These are phyloP conservation scores for Euclidium syriacum DNA, from an alignment of 345 rosid species.

Conservation along the genomic window DNA sequence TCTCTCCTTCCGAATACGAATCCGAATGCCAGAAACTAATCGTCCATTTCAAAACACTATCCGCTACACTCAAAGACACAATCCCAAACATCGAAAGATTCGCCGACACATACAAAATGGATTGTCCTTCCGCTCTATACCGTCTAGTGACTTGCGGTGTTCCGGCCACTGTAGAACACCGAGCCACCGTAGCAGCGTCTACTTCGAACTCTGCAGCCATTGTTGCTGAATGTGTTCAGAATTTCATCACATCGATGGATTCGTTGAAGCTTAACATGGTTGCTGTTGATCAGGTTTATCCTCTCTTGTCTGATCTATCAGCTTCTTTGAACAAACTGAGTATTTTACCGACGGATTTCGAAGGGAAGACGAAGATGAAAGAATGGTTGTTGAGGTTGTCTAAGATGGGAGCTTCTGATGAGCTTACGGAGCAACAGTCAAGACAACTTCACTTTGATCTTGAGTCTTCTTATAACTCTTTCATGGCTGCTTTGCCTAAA, in stretches of 20 bases:
- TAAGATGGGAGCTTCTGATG: conserved; percentile 96
- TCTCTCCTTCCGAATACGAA: conserved; percentile 71
- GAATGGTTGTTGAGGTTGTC: conserved; percentile 80
- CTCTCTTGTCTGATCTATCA: conserved; percentile 67
- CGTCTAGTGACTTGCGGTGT: conserved; percentile 84
- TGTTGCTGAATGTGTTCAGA: conserved; percentile 89
- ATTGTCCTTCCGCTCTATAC: conserved; percentile 87
- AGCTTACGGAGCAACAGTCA: conserved; percentile 85
- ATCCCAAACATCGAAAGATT: conserved; percentile 80
- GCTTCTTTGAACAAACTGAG: conserved; percentile 67
- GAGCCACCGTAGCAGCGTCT: conserved; percentile 53
- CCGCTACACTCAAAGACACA: conserved; percentile 67
- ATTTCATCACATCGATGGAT: conserved; percentile 91
- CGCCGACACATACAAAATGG: conserved; percentile 91
- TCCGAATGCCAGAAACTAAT: conserved; percentile 82
- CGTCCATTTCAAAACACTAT: conserved; percentile 79
- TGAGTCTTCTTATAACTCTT: conserved; percentile 86
- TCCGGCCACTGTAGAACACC: conserved; percentile 91
- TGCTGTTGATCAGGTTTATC: conserved; percentile 91
- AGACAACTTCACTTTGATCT: conserved; percentile 90
- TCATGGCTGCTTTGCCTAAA: conserved; percentile 95
- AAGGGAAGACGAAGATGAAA: conserved; percentile 89
- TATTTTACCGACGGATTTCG: conserved; percentile 71
- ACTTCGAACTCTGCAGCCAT: conserved; percentile 63
- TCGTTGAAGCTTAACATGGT: conserved; percentile 84